Base-by-base conservation (phyloP, 441 rosid genomes). In the Adansonia madagascariensis region DNA sequence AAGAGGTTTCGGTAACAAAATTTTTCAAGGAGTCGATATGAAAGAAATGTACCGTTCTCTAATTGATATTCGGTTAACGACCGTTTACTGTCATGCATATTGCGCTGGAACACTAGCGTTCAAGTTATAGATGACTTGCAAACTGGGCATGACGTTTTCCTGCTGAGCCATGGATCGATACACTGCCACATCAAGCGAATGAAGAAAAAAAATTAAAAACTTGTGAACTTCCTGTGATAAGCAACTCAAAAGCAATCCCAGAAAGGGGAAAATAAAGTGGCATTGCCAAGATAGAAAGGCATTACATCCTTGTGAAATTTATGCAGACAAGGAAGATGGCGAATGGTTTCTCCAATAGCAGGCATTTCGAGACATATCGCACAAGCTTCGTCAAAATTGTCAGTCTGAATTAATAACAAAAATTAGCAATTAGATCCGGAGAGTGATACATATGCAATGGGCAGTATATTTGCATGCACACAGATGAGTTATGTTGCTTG, bases 301-400 rank as follows among this genome's bases (percentile, higher is more conserved):
- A 57, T 60, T 82, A 95, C 99, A 75, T 85, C 91, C 85, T 95
- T 92, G 82, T 95, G 99, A 84, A 95, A 95, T 81, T 95, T 95
- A 87, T 95, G 99, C 46, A 95, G 83, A 89, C 99, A 95, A 75
- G 98, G 98, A 55, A 95, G 99, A 82, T 95, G 98, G 17, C 97
- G 97, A 62, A 94, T 89, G 18, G 90, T 86, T 68, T 94, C 98
- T 81, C 99, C 97, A 66, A 80, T 64, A 47, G 84, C 74, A 1
- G 98, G 99, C 44, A 86, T 81, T 53, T 95, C 99, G 66, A 95
- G 91, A 84, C 97, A 95, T 61, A 95, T 82, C 14, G 92, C 95
- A 75, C 99, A 95, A 20, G 86, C 84, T 80, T 93, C 98, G 76
- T 88, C 91, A 68, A 81, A 86, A 49, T 88, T 88, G 10, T 87